phyloP scores from a whole-genome alignment of 805 yeast species.

The Metschnikowia arizonensis region DNA sequence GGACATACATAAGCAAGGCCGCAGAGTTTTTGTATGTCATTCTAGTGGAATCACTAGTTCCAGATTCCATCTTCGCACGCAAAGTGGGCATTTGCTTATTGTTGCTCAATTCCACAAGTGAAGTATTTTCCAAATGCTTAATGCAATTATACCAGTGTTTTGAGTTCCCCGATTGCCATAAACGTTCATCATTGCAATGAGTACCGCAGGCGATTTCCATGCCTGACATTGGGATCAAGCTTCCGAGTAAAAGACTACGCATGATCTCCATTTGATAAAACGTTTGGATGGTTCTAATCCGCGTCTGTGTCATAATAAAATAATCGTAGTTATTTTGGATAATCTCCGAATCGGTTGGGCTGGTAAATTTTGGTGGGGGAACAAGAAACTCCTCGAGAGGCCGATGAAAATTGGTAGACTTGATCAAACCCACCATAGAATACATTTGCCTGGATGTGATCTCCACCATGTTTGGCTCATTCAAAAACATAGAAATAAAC shows the following conservation, averaged over 20 bases:
- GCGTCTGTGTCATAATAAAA: conserved; percentile 51
- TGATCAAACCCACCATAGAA: conserved; percentile 51
- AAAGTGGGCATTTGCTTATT: conserved; percentile 46
- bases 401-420: conserved; percentile 48
- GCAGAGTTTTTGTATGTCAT: conserved; percentile 49
- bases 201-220: conserved; percentile 54
- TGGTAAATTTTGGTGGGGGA: conserved; percentile 22
- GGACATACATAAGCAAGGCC: conserved; percentile 59
- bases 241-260: conserved; percentile 43
- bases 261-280: conserved; percentile 48
- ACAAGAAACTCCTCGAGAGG: conserved; percentile 37
- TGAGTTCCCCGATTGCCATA: conserved; percentile 54
- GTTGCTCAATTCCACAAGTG: conserved; percentile 53
- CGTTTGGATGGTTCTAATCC: conserved; percentile 51
- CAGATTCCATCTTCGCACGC: conserved; percentile 44
- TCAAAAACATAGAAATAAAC: conserved; percentile 53
- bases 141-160: conserved; percentile 47
- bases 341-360: conserved; percentile 21
- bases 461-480: conserved; percentile 48
- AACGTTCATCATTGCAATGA: conserved; percentile 54
- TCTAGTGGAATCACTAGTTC: conserved; percentile 30
- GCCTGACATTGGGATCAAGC: conserved; percentile 39
- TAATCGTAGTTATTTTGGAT: conserved; percentile 46
- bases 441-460: conserved; percentile 50
- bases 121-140: conserved; percentile 9